These are phyloP conservation scores for Nicotiana undulata DNA, from an alignment of 257 asterid species.

Conservation along the genomic window DNA sequence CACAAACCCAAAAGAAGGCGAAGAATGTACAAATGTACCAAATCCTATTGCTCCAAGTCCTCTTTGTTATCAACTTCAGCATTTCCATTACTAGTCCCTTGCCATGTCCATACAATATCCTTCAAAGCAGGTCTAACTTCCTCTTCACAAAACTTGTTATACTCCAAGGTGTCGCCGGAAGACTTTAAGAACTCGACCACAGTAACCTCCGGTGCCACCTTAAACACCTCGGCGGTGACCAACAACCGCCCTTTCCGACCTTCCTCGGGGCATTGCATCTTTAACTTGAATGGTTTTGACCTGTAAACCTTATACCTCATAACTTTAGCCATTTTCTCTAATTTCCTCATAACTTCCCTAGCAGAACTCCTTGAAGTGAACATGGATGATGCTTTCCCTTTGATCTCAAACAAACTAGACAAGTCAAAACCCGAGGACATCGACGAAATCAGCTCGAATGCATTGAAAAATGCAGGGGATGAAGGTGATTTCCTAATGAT, in stretches of 20 bases:
- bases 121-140: slow-evolving; percentile 52
- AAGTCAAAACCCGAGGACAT: slow-evolving; percentile 50
- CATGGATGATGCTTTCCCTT: slow-evolving; percentile 33
- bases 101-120: slow-evolving; percentile 31
- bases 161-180: slow-evolving; percentile 61
- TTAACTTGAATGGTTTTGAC: slow-evolving; percentile 16
- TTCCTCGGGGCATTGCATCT: slow-evolving; percentile 10
- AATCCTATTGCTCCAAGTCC: neutral
- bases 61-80: neutral
- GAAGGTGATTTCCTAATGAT: slow-evolving; percentile 38
- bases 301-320: slow-evolving; percentile 11
- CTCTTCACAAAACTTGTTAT: slow-evolving; percentile 47
- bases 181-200: slow-evolving; percentile 55
- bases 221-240: slow-evolving; percentile 27
- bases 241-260: slow-evolving; percentile 21
- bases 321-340: slow-evolving; percentile 17
- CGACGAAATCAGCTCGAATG: slow-evolving; percentile 54
- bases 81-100: neutral
- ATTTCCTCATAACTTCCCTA: slow-evolving; percentile 10
- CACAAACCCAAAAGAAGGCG: neutral
- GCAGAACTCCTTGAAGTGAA: slow-evolving; percentile 27
- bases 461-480: slow-evolving; percentile 50
- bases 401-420: slow-evolving; percentile 46
- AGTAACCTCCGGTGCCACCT: slow-evolving; percentile 53
- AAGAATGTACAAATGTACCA: neutral